Percentiles rank a stretch among this genome's conserved stretches.
Conservation (phyloP, 768 basidiomycete species). For the Collybia nuda region DNA sequence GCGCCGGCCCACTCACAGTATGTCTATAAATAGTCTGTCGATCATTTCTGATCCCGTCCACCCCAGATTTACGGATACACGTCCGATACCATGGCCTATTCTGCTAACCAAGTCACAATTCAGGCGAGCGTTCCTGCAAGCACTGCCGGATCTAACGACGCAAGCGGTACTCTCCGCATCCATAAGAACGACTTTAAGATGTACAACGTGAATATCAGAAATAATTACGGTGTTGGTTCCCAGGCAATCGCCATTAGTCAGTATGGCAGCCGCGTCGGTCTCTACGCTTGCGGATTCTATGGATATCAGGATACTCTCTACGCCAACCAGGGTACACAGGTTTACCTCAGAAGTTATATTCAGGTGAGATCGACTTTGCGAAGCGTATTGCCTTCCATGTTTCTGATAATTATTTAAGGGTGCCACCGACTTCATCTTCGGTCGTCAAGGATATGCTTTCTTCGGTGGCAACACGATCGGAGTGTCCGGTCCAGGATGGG, state of each 20-base stretch:
- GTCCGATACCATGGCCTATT: slow-evolving; percentile 34
- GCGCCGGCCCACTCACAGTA: slow-evolving; percentile 42
- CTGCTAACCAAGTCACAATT: slow-evolving; percentile 38
- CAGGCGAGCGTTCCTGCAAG: slow-evolving; percentile 33
- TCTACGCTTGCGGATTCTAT: slow-evolving; percentile 45
- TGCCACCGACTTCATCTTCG: slow-evolving; percentile 52
- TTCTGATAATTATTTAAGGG: slow-evolving; percentile 26
- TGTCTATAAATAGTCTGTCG: slow-evolving; percentile 2
- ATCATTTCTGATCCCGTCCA: not conserved
- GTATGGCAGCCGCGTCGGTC: slow-evolving; percentile 43
- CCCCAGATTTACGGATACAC: slow-evolving; percentile 49
- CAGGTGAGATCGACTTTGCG: slow-evolving; percentile 31
- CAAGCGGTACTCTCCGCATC: slow-evolving; percentile 46
- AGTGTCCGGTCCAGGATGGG: slow-evolving; percentile 39
- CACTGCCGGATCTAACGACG: slow-evolving; percentile 43
- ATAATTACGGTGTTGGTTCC: slow-evolving; percentile 41
- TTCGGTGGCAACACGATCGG: slow-evolving; percentile 51
- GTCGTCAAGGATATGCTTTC: slow-evolving; percentile 40
- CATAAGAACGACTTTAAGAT: slow-evolving; percentile 47
- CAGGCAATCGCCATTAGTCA: slow-evolving; percentile 53
- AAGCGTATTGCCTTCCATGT: not conserved
- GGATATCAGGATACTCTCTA: slow-evolving; percentile 50
- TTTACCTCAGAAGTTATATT: slow-evolving; percentile 46
- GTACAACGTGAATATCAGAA: slow-evolving; percentile 52
- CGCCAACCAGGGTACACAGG: slow-evolving; percentile 47